These are phyloP conservation scores for Populus hybrid DNA, from an alignment of 441 rosid species.

Conservation along the genomic window DNA sequence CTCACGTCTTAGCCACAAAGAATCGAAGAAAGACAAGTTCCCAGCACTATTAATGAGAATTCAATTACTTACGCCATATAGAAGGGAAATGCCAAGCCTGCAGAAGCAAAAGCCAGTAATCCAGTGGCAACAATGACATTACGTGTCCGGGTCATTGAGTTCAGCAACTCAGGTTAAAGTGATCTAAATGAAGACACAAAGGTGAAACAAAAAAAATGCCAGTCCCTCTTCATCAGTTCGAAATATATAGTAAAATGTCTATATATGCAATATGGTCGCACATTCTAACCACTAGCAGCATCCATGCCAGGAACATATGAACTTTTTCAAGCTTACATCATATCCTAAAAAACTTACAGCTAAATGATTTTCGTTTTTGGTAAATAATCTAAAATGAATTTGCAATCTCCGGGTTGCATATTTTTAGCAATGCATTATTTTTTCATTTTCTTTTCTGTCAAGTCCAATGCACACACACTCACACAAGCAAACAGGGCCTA, in stretches of 20 bases:
- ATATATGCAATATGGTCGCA: neutral
- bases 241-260: neutral
- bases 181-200: neutral
- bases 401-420: neutral
- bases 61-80: conserved; percentile 65
- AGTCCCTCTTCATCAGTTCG: neutral
- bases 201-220: neutral
- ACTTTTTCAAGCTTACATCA: neutral
- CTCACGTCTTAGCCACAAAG: neutral
- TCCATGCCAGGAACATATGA: neutral
- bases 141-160: conserved; percentile 45
- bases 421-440: neutral
- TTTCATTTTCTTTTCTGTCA: neutral
- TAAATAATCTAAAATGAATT: neutral
- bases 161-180: neutral
- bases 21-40: neutral
- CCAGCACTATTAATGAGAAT: neutral
- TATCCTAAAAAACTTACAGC: neutral
- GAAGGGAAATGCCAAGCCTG: conserved; percentile 79
- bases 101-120: conserved; percentile 62
- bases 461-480: neutral
- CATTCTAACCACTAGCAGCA: neutral
- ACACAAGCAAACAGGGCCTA: neutral
- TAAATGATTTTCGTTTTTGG: neutral
- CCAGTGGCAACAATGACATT: conserved; percentile 69